These are phyloP conservation scores for Schizochytrium sp. DNA, from an alignment of 108 stramenopile species.

Conservation along the genomic window DNA sequence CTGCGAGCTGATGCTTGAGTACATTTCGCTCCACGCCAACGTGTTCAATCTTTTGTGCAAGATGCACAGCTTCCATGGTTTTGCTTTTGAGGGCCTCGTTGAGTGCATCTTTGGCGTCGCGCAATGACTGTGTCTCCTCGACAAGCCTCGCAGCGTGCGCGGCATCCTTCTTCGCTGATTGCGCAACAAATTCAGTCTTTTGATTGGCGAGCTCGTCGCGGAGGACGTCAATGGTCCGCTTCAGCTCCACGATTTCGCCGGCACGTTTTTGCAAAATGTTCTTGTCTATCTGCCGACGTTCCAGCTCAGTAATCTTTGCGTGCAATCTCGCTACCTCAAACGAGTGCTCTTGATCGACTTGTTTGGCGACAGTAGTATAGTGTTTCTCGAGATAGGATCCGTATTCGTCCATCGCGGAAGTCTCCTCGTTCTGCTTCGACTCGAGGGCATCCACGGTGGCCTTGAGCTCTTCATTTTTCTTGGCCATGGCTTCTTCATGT, in stretches of 20 bases:
- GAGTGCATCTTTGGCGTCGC: neutral
- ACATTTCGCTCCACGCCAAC: neutral
- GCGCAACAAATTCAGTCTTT: neutral
- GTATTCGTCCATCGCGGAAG: neutral
- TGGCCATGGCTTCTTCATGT: neutral
- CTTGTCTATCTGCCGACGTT: neutral
- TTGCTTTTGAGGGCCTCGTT: neutral
- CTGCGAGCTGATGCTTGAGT: neutral
- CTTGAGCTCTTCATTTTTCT: neutral
- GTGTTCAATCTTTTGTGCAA: neutral
- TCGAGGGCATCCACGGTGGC: neutral
- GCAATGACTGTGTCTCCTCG: neutral
- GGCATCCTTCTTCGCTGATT: neutral
- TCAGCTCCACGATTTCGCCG: neutral
- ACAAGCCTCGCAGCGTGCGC: neutral
- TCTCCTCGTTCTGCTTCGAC: neutral
- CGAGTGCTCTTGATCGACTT: neutral
- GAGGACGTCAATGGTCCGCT: neutral
- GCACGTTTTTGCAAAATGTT: neutral
- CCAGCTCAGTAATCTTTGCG: neutral
- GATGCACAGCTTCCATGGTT: neutral
- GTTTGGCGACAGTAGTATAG: neutral
- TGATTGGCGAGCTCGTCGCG: neutral
- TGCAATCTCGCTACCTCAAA: neutral
- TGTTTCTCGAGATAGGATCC: neutral